These are phyloP conservation scores for Paraphaeosphaeria sporulosa DNA, from an alignment of 2,329 filamentous ascomycete genomes.

Conservation along the genomic window DNA sequence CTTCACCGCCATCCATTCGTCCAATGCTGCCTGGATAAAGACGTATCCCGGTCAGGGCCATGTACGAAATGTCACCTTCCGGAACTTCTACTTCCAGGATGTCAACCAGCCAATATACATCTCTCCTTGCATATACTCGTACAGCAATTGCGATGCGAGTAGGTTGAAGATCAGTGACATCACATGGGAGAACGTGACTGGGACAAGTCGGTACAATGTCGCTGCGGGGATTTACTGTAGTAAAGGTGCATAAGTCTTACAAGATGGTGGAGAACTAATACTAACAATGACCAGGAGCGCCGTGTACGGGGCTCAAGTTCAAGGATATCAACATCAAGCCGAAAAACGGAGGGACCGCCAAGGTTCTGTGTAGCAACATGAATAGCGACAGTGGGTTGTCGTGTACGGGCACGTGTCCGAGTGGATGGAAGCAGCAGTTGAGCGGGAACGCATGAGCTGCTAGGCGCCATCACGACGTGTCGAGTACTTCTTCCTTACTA, in stretches of 20 bases:
- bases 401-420: slow-evolving; percentile 37
- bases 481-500: too few species aligned
- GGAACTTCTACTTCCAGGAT: slow-evolving; percentile 43
- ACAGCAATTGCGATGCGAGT: slow-evolving; percentile 31
- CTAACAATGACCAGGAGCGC: slow-evolving; percentile 22
- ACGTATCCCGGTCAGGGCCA: slow-evolving; percentile 49
- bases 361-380: slow-evolving; percentile 36
- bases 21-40: slow-evolving; percentile 41
- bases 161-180: slow-evolving; percentile 54
- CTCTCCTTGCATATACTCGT: slow-evolving; percentile 55
- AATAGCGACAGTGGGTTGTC: slow-evolving; percentile 34
- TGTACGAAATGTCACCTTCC: slow-evolving; percentile 56
- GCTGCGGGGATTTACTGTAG: slow-evolving; percentile 55
- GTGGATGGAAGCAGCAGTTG: slow-evolving; percentile 34
- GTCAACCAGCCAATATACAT: slow-evolving; percentile 61
- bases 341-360: slow-evolving; percentile 30
- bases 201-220: slow-evolving; percentile 59
- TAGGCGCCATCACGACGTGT: not conserved
- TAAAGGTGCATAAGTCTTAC: slow-evolving; percentile 15
- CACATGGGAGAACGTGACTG: slow-evolving; percentile 60
- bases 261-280: not conserved
- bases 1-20: slow-evolving; percentile 34
- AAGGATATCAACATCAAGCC: slow-evolving; percentile 56
- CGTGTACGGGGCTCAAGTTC: slow-evolving; percentile 57
- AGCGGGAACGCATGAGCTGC: slow-evolving; percentile 29